phyloP scores from a whole-genome alignment of 805 yeast genomes.

The Candida nitratophila region DNA sequence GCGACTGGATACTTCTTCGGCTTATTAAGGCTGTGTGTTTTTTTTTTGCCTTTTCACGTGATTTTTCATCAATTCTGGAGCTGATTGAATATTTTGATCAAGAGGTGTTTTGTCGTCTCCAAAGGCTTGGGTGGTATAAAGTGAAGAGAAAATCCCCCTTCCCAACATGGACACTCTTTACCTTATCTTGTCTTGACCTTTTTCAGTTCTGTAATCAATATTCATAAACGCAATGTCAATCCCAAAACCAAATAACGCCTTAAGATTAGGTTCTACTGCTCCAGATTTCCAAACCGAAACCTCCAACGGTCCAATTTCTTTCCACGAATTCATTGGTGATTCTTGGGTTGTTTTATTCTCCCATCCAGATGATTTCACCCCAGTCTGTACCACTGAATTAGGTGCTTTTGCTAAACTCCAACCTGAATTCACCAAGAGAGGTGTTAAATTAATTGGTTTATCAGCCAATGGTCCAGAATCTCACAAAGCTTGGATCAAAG shows the following conservation, averaged over 20 bases:
- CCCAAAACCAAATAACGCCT: constrained; percentile 32
- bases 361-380: constrained; percentile 76
- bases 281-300: constrained; percentile 63
- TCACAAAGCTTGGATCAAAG: constrained; percentile 64
- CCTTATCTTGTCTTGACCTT: neutral
- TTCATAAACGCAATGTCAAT: constrained; percentile 25
- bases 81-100: neutral
- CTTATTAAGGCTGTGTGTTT: no score
- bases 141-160: neutral
- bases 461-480: constrained; percentile 58
- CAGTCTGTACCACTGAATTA: constrained; percentile 72
- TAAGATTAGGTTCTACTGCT: constrained; percentile 54
- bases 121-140: no score
- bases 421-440: constrained; percentile 60
- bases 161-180: neutral
- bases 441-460: constrained; percentile 60
- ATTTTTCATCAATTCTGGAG: constrained; percentile 1
- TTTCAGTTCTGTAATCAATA: neutral
- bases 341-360: constrained; percentile 64
- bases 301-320: constrained; percentile 54
- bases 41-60: constrained; percentile 1
- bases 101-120: no score
- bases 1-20: no score
- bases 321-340: constrained; percentile 56
- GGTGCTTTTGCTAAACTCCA: constrained; percentile 70